Base-by-base conservation (phyloP, 2,329 filamentous ascomycete genomes). In the Incumbomyces lentus region DNA sequence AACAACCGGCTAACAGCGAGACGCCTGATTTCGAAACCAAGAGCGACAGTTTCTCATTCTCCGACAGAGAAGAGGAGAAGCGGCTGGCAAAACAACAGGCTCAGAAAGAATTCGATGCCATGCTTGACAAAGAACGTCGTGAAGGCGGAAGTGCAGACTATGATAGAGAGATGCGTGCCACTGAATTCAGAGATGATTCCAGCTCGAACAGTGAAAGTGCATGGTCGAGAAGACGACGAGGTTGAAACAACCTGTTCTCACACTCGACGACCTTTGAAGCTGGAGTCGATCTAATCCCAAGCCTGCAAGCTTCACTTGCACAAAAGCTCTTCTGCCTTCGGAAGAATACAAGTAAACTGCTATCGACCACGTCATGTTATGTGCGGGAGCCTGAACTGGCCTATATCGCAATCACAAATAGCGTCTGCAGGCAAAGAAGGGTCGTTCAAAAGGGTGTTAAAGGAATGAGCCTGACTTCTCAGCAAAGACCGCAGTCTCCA, bases 91-190 rank as follows among this genome's bases (percentile, higher is more conserved):
- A 60, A 40, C 62, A 68, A 34, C 59, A 63, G 44, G 65, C 67
- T 2, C 67, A 67, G 47, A 62, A 60, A 7, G 64, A 69, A 2
- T 71, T 71, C 43, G 64, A 71, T 48, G 57, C 57, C 10, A 58
- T 70, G 59, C 49, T 71, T 14, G 68, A 71, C 2, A 52, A 59
- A 0, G 68, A 70, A 54, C 55, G 66, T 41, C 60, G 40, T n/a
- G 33, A 48, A 32, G 50, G 53, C 33, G 51, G 51, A 11, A 50
- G 52, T 36, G 52, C 39, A 6, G 54, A 55, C 12, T 55, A 55
- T 30, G 44, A 19, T 13, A 29, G 42, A 16, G 42, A 37, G 18
- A 45, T 45, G 42, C 42, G 22, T 31, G 42, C 42, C 2, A 45
- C 42, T 38, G 34, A 37, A 10, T 14, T 34, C 18, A 34, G 42